Percentiles rank a stretch among this genome's conserved stretches.
These are phyloP conservation scores for Metschnikowia continentalis DNA, from an alignment of 805 yeast species.

Conservation along the genomic window DNA sequence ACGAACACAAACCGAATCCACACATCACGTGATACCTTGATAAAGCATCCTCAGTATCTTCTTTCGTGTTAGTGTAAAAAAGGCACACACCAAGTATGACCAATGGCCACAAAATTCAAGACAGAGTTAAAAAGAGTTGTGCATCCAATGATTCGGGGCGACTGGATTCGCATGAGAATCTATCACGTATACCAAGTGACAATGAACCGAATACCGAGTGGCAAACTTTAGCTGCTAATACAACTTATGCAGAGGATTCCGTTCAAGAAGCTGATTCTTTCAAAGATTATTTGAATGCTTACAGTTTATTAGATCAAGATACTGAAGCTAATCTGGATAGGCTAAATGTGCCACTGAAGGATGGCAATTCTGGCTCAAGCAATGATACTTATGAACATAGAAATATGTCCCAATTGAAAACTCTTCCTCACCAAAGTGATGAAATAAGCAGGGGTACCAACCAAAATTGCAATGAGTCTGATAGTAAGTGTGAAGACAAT, in stretches of 20 bases:
- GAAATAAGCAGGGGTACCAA: not conserved
- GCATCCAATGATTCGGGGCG: not conserved
- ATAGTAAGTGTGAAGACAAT: not conserved
- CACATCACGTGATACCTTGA: conserved; percentile 1
- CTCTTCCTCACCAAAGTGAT: not conserved
- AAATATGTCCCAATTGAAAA: not conserved
- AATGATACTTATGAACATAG: not conserved
- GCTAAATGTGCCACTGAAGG: not conserved
- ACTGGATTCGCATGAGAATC: not conserved
- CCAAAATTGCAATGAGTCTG: not conserved
- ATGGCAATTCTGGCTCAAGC: not conserved
- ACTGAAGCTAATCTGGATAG: not conserved
- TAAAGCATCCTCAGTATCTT: not conserved
- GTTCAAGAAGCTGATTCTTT: not conserved
- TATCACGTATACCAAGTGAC: not conserved
- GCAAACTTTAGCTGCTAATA: not conserved
- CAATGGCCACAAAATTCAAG: not conserved
- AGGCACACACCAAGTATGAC: not conserved
- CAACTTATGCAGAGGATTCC: not conserved
- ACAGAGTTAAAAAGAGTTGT: not conserved
- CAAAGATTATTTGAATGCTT: not conserved
- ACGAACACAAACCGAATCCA: not conserved
- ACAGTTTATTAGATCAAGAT: not conserved
- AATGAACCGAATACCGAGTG: not conserved
- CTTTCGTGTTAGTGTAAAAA: not conserved